Base-by-base conservation (phyloP, 2,329 filamentous ascomycete species). In the Diaporthe capsici region DNA sequence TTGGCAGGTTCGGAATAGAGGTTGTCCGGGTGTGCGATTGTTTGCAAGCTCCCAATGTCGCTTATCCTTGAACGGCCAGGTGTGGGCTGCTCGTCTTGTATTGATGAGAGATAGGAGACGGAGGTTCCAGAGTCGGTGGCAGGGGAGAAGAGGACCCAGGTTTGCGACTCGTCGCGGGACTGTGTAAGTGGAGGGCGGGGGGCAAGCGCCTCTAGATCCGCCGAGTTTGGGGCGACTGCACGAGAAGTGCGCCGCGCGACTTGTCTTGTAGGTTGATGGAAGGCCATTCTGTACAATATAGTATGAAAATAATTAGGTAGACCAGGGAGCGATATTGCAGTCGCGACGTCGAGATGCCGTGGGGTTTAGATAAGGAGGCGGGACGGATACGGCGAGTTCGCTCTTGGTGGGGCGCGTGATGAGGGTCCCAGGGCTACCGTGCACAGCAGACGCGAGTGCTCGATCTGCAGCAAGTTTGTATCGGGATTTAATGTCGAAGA, bases 101-200 rank as follows among this genome's bases (percentile, higher is more conserved):
- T 91, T 51, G 94, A 92, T 60, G 92, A 94, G 71, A 92, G 89
- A 77, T 93, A 92, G 7, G 92, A 92, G 15, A 89, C 89, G 28
- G 94, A 93, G 4, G 89, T 90, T 63, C 85, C 85, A 47, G 88
- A 86, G 76, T 88, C 90, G 78, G 92, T 92, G 12, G 89, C 89
- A 2, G 95, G 95, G 10, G 95, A 94, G 87, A 99, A 99, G 78
- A 99, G 91, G 73, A 98, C 94, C 97, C 97, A 99, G 90, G 98
- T 96, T 84, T 97, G 94, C 17, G 94, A 93, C 78, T 96, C 93
- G 77, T 94, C 92, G 76, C 92, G 85, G 58, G 81, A 80, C 67
- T 84, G 84, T 49, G 83, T 78, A 78, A 80, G 81, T 75, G 82
- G 82, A 70, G 79, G 78, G 25, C 78, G 51, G 34, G 79, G 78